Conservation (phyloP, 768 basidiomycete species). For the Mycena maculata region DNA sequence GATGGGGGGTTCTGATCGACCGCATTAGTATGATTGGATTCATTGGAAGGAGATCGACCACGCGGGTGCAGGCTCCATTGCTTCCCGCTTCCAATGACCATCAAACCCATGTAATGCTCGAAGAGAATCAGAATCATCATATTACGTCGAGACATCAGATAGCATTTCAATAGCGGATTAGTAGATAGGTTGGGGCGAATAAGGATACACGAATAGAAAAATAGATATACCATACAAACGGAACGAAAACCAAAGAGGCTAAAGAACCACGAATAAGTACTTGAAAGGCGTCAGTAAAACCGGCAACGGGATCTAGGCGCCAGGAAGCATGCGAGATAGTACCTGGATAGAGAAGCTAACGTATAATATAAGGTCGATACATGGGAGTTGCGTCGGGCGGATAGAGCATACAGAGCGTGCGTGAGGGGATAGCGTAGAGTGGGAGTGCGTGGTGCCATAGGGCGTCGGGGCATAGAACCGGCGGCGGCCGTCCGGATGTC, state of each 20-base stretch:
- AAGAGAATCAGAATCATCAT: too few relatives aligned
- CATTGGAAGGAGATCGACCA: too few relatives aligned
- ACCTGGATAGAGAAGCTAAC: constrained; percentile 16
- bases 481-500: constrained; percentile 15
- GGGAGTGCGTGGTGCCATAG: not conserved
- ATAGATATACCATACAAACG: constrained; percentile 23
- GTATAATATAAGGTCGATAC: constrained; percentile 20
- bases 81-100: too few relatives aligned
- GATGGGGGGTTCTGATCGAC: too few relatives aligned
- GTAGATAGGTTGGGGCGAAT: constrained; percentile 18
- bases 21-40: too few relatives aligned
- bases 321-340: constrained; percentile 3
- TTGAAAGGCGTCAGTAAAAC: not conserved
- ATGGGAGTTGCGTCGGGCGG: constrained; percentile 14
- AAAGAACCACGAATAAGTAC: constrained; percentile 5
- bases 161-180: constrained; percentile 32
- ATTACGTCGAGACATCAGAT: too few relatives aligned
- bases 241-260: not conserved
- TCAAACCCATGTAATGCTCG: too few relatives aligned
- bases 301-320: constrained; percentile 3
- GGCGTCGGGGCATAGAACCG: constrained; percentile 11
- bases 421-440: constrained; percentile 10
- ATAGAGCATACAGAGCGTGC: not conserved
- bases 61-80: too few relatives aligned
- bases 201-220: constrained; percentile 29